Conservation (phyloP, 2,329 filamentous ascomycete species). For the Clarireedia sp. region DNA sequence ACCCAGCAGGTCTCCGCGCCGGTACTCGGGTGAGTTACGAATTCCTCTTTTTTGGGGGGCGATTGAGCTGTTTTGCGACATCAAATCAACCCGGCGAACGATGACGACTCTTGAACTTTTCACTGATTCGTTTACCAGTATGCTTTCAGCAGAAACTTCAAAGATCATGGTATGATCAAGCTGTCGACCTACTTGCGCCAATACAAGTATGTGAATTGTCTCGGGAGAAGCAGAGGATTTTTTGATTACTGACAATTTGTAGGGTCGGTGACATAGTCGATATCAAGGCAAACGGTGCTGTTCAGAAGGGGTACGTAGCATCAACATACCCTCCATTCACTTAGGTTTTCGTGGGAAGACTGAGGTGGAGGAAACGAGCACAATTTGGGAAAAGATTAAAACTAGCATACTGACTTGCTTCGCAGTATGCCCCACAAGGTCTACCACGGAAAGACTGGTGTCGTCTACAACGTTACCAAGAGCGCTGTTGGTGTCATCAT, state of each 20-base stretch:
- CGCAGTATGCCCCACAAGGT: conserved; percentile 90
- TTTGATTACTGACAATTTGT: conserved; percentile 36
- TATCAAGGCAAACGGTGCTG: conserved; percentile 96
- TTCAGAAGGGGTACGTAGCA: conserved; percentile 84
- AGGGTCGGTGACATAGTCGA: conserved; percentile 98
- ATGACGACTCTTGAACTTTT: not conserved
- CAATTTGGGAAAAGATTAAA: not conserved
- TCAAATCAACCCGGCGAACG: conserved; percentile 6
- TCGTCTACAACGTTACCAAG: conserved; percentile 99
- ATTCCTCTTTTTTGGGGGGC: not conserved
- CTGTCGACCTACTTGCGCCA: conserved; percentile 90
- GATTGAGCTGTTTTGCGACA: conserved; percentile 1
- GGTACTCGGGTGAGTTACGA: conserved; percentile 66
- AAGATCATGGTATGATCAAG: conserved; percentile 88
- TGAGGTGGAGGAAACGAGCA: too few relatives aligned
- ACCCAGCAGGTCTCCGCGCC: conserved; percentile 78
- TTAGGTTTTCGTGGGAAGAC: not conserved
- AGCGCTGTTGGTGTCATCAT: conserved; percentile 96
- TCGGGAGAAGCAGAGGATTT: conserved; percentile 9
- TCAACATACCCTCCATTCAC: conserved; percentile 7
- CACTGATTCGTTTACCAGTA: conserved; percentile 43
- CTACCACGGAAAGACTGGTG: conserved; percentile 98
- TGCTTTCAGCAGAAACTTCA: conserved; percentile 77
- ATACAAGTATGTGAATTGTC: conserved; percentile 61
- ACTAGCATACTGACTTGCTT: conserved; percentile 2